Percentiles rank a stretch among this genome's conserved stretches.
phyloP scores from a whole-genome alignment of 2,329 filamentous ascomycete species.

The Pestalotiopsis sp. region DNA sequence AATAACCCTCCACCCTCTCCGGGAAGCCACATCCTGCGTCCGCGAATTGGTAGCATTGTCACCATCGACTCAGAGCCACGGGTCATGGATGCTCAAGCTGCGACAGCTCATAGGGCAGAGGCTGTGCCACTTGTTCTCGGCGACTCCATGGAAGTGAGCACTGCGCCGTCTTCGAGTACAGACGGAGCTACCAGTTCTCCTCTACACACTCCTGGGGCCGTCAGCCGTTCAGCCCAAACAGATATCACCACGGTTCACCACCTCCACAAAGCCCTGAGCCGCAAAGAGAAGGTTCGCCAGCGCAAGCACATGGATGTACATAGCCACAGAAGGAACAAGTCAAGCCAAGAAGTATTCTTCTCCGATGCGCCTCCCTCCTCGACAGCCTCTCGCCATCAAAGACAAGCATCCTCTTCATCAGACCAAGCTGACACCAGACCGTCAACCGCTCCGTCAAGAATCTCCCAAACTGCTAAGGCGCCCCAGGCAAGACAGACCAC shows the following conservation, averaged over 20 bases:
- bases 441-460: neutral
- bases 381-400: neutral
- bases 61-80: conserved; percentile 35
- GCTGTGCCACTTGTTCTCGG: conserved; percentile 14
- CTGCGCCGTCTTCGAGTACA: neutral
- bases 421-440: neutral
- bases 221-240: conserved; percentile 16
- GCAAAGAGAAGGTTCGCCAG: conserved; percentile 25
- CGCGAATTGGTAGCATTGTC: conserved; percentile 37
- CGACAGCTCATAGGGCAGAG: conserved; percentile 29
- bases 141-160: neutral
- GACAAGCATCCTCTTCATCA: neutral
- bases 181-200: conserved; percentile 1
- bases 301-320: conserved; percentile 25
- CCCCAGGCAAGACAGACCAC: neutral
- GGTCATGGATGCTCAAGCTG: conserved; percentile 35
- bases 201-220: neutral
- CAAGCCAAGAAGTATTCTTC: neutral
- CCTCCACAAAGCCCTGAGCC: conserved; percentile 16
- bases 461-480: neutral
- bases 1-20: neutral
- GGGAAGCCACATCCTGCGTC: conserved; percentile 12
- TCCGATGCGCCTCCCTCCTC: neutral
- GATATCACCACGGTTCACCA: conserved; percentile 13
- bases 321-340: neutral